Evolutionary conservation across 1,139 yeast genomes (phyloP).

Genomic region (Kodamaea alishanica): DNA sequence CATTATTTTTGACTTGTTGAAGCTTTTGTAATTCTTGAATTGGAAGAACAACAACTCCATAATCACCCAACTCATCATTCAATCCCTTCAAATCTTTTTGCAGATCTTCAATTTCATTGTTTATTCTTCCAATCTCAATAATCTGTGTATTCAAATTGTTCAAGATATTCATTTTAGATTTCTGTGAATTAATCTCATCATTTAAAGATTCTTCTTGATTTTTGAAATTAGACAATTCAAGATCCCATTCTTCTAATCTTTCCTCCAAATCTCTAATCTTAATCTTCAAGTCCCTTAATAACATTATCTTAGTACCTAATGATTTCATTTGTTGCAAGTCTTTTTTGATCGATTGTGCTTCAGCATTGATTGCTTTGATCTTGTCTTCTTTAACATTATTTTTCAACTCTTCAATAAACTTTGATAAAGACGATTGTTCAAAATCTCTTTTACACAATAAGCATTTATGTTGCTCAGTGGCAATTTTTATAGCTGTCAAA

Average conservation of each 20-base stretch:
- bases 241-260: slow-evolving; percentile 8
- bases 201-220: slow-evolving; percentile 13
- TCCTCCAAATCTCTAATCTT: slow-evolving; percentile 8
- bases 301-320: slow-evolving; percentile 27
- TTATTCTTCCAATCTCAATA: slow-evolving; percentile 33
- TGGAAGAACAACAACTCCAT: slow-evolving; percentile 27
- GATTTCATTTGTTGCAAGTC: slow-evolving; percentile 26
- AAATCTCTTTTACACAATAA: slow-evolving; percentile 64
- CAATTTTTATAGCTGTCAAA: slow-evolving; percentile 58
- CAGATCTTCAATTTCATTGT: slow-evolving; percentile 32
- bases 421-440: slow-evolving; percentile 35
- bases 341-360: slow-evolving; percentile 29
- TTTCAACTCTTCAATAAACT: slow-evolving; percentile 32
- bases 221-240: slow-evolving; percentile 14
- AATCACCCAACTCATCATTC: slow-evolving; percentile 37
- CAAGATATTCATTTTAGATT: slow-evolving; percentile 11
- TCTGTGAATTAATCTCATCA: slow-evolving; percentile 14
- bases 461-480: slow-evolving; percentile 54
- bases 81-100: slow-evolving; percentile 33
- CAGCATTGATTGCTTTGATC: slow-evolving; percentile 34
- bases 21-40: slow-evolving; percentile 51
- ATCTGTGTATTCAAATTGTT: slow-evolving; percentile 26
- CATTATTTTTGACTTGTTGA: slow-evolving; percentile 41
- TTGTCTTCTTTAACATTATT: slow-evolving; percentile 36
- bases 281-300: slow-evolving; percentile 21